A percentile compares a stretch with the other conserved stretches of the same genome.
Evolutionary conservation across 1,284 basidiomycete species (phyloP).

Genomic region (Moesziomyces sp.): DNA sequence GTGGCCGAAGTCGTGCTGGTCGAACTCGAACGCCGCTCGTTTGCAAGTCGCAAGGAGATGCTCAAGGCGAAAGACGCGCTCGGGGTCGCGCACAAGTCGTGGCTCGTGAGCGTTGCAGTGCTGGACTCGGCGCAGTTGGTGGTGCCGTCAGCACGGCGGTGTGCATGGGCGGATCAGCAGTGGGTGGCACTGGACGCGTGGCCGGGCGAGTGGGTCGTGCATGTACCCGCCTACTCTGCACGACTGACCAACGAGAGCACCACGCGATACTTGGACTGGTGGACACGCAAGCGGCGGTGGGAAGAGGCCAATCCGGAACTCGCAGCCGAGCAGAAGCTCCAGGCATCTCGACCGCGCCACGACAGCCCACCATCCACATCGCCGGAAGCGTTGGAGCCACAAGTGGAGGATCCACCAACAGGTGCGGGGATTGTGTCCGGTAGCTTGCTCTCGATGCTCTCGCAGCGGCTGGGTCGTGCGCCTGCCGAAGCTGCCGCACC

Average conservation of each 20-base stretch:
- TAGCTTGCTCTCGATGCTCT: slow-evolving; percentile 15
- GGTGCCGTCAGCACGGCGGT: not conserved
- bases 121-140: not conserved
- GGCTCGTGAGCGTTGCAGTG: not conserved
- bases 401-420: not conserved
- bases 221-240: slow-evolving; percentile 24
- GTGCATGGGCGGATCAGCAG: not conserved
- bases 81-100: not conserved
- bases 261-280: slow-evolving; percentile 43
- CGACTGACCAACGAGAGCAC: slow-evolving; percentile 40
- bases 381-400: not conserved
- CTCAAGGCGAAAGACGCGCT: not conserved
- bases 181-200: not conserved
- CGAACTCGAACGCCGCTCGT: not conserved
- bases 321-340: slow-evolving; percentile 2
- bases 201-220: slow-evolving; percentile 17
- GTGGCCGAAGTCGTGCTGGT: not conserved
- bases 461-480: slow-evolving; percentile 12
- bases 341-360: not conserved
- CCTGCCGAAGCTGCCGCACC: not conserved
- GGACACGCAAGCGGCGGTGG: slow-evolving; percentile 29
- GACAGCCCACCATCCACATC: no score
- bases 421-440: slow-evolving; percentile 17
- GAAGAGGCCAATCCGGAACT: slow-evolving; percentile 29
- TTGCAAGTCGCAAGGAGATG: not conserved